Conservation (phyloP, 2,329 filamentous ascomycete genomes). For the Colletotrichum aenigma region DNA sequence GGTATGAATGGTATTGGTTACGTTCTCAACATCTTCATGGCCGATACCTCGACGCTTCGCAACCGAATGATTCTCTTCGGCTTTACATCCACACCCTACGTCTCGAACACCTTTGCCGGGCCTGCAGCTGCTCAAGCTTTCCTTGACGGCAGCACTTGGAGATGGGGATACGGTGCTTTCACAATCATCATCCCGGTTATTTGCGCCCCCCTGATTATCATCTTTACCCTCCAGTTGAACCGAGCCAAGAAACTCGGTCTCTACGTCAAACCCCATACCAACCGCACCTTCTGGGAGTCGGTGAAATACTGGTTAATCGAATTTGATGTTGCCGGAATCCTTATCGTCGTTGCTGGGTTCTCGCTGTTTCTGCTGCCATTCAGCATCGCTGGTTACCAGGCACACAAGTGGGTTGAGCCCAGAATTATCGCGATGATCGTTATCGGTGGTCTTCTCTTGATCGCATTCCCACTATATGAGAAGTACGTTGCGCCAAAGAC, state of each 20-base stretch:
- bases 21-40: conserved; percentile 32
- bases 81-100: conserved; percentile 36
- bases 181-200: conserved; percentile 56
- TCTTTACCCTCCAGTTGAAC: conserved; percentile 16
- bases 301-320: conserved; percentile 24
- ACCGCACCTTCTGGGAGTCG: conserved; percentile 11
- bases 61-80: conserved; percentile 36
- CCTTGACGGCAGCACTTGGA: conserved; percentile 28
- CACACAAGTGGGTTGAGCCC: conserved; percentile 42
- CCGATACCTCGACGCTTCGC: conserved; percentile 33
- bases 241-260: conserved; percentile 18
- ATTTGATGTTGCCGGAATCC: conserved; percentile 45
- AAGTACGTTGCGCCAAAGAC: conserved; percentile 50
- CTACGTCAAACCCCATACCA: conserved; percentile 23
- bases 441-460: conserved; percentile 10
- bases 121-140: conserved; percentile 28
- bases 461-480: conserved; percentile 35
- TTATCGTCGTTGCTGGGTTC: conserved; percentile 53
- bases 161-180: conserved; percentile 56
- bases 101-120: conserved; percentile 38
- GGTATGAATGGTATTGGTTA: conserved; percentile 41
- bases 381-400: conserved; percentile 49
- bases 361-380: conserved; percentile 62
- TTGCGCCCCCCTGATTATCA: conserved; percentile 6
- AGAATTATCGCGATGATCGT: conserved; percentile 48